Percentiles rank a stretch among this genome's conserved stretches.
These are phyloP conservation scores for Rhynchospora pubera DNA, from an alignment of 176 grass and related monocot genomes.

Conservation along the genomic window DNA sequence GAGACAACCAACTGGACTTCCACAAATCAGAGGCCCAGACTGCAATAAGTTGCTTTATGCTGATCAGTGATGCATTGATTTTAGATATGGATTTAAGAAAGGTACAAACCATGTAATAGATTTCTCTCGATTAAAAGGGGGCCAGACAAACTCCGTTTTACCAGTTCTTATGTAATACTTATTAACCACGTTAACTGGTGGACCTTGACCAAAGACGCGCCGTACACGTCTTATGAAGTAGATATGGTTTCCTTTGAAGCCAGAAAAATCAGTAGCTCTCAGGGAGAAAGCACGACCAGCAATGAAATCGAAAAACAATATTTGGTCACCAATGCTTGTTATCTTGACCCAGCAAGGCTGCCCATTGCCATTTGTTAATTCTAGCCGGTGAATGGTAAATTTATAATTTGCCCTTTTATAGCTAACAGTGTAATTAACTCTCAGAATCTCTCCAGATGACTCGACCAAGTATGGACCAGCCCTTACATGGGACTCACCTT, in stretches of 20 bases:
- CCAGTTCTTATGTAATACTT: background rate
- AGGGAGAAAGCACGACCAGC: background rate
- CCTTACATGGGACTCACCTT: too few relatives aligned
- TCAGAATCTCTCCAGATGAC: background rate
- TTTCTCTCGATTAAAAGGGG: background rate
- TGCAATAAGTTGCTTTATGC: too few relatives aligned
- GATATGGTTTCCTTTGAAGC: background rate
- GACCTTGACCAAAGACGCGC: too few relatives aligned
- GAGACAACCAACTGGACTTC: too few relatives aligned
- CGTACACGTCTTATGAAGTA: background rate
- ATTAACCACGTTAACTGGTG: background rate
- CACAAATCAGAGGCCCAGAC: too few relatives aligned
- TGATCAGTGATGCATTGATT: background rate
- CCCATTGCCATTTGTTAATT: background rate
- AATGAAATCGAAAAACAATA: background rate
- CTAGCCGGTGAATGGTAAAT: background rate
- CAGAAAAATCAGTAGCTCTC: background rate
- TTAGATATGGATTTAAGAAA: background rate
- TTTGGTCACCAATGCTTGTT: background rate
- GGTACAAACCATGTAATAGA: background rate
- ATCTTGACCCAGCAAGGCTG: constrained; percentile 1
- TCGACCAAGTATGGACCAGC: background rate
- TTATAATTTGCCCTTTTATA: background rate
- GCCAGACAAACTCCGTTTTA: background rate
- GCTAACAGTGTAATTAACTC: background rate